A percentile compares a stretch with the other conserved stretches of the same genome.
These are phyloP conservation scores for Candida krabiensis DNA, from an alignment of 805 yeast genomes.

Conservation along the genomic window DNA sequence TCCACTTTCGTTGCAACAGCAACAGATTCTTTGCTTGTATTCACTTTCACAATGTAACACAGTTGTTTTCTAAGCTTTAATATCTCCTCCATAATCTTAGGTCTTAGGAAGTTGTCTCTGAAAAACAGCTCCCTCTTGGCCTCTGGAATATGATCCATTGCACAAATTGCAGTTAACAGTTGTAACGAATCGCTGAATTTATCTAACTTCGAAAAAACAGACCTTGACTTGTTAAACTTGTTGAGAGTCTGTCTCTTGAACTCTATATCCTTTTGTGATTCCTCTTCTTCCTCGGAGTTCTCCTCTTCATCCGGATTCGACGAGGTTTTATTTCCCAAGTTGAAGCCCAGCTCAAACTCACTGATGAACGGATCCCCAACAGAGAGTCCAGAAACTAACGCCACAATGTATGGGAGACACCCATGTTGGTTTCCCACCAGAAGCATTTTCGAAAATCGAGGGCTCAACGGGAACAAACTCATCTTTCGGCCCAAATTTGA, in stretches of 20 bases:
- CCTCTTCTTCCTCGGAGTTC: slow-evolving; percentile 36
- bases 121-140: slow-evolving; percentile 49
- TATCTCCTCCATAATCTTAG: slow-evolving; percentile 84
- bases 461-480: slow-evolving; percentile 91
- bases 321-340: slow-evolving; percentile 25
- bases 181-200: slow-evolving; percentile 72
- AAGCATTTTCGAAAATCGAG: slow-evolving; percentile 88
- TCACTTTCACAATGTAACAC: slow-evolving; percentile 66
- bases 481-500: slow-evolving; percentile 82
- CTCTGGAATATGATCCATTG: slow-evolving; percentile 72
- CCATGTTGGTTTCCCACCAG: slow-evolving; percentile 83
- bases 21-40: slow-evolving; percentile 59
- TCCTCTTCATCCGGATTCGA: slow-evolving; percentile 35
- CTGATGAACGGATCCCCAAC: slow-evolving; percentile 89
- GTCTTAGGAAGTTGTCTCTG: slow-evolving; percentile 64
- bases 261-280: slow-evolving; percentile 39
- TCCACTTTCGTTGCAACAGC: slow-evolving; percentile 44
- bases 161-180: slow-evolving; percentile 80
- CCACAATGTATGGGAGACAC: slow-evolving; percentile 85
- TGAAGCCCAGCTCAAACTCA: slow-evolving; percentile 72
- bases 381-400: slow-evolving; percentile 86
- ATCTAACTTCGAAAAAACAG: slow-evolving; percentile 67
- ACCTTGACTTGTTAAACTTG: slow-evolving; percentile 57
- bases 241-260: slow-evolving; percentile 42
- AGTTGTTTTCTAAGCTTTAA: slow-evolving; percentile 78